Base-by-base conservation (phyloP, 805 yeast genomes). In the Teunomyces aglyptinius region DNA sequence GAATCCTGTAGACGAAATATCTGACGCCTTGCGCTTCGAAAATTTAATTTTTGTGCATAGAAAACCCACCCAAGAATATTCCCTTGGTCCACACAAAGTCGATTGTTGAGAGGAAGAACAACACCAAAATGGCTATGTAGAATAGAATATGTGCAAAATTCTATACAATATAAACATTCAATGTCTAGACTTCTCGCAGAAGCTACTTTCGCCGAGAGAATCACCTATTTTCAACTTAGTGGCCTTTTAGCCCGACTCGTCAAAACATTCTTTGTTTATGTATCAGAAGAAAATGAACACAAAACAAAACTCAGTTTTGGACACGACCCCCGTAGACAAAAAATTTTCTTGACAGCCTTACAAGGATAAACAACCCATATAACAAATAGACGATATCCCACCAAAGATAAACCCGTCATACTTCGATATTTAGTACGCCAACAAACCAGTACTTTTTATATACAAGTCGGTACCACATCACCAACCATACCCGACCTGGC, bases 361-460 rank as follows among this genome's bases (percentile, higher is more conserved):
- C 24, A 20, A 12, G 28, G 39, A 22, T 36, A 36, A 36, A 36
- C 39, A 36, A 19, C 24, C 39, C 39, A 36, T 36, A 36, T 19
- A 36, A 36, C 39, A 20, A 20, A 36, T 22, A 20, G 24, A n/a
- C 39, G 39, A 36, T 13, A 31, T 36, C 39, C 39, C 24, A n/a
- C 15, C 24, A 19, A 12, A 36, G 28, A n/a, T 36, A 36, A 12
- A 20, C 11, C 24, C 39, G 15, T n/a, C 15, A n/a, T n/a, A 20
- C 39, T 22, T 20, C 11, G 12, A 19, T 36, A 36, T 36, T 36
- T 36, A 36, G 39, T 36, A 36, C 39, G 39, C 39, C 39, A 36
- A 20, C 39, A 36, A 13, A 19, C 28, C 39, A 36, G 39, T 36
- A 36, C 39, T 36, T 19, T 16, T 22, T 19, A n/a, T 36, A n/a